A percentile compares a stretch with the other conserved stretches of the same genome.
Conservation (phyloP, 1,139 yeast genomes). For the Zygoascus sp. region DNA sequence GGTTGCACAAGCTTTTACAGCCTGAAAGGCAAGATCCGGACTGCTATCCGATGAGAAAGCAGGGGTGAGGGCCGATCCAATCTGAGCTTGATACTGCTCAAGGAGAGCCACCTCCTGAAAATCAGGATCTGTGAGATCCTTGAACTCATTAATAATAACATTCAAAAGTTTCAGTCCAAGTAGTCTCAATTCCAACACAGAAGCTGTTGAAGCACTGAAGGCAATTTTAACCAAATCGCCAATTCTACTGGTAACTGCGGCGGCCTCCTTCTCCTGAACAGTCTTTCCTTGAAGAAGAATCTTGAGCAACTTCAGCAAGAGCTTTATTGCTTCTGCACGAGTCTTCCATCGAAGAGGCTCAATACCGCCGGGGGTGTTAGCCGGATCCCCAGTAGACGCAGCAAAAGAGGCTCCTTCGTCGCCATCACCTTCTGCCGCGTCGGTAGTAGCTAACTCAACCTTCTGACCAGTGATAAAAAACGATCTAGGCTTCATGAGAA, state of each 20-base stretch:
- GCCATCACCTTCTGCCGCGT: conserved; percentile 32
- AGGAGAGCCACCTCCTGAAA: conserved; percentile 67
- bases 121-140: conserved; percentile 62
- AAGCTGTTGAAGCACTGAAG: conserved; percentile 76
- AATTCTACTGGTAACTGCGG: conserved; percentile 46
- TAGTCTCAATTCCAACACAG: conserved; percentile 56
- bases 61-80: conserved; percentile 84
- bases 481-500: conserved; percentile 32
- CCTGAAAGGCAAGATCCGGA: conserved; percentile 69
- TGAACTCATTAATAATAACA: conserved; percentile 46
- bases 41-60: conserved; percentile 77
- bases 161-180: conserved; percentile 68
- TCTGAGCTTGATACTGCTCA: conserved; percentile 93
- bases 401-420: conserved; percentile 47
- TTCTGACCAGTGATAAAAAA: conserved; percentile 20
- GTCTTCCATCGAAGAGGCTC: conserved; percentile 74
- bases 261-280: conserved; percentile 32
- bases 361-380: conserved; percentile 21
- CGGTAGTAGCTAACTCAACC: conserved; percentile 14
- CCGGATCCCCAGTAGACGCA: conserved; percentile 29
- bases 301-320: conserved; percentile 51
- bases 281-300: conserved; percentile 43
- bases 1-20: conserved; percentile 74
- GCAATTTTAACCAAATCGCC: conserved; percentile 78
- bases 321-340: conserved; percentile 53